phyloP scores from a whole-genome alignment of 352 stramenopile genomes.

The Phytophthora pini region DNA sequence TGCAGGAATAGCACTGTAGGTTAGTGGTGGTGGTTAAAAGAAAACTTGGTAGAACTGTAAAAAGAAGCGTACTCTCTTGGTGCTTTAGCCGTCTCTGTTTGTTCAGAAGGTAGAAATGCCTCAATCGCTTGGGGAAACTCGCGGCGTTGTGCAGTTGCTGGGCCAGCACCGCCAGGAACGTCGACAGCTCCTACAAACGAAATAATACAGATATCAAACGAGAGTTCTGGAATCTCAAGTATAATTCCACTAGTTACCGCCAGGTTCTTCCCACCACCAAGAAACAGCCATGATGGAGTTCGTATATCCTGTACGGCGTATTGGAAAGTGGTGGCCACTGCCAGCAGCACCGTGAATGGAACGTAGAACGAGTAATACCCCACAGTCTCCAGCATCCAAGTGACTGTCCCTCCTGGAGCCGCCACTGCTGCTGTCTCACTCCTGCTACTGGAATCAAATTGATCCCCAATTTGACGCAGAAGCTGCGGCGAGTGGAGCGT shows the following conservation, averaged over 20 bases:
- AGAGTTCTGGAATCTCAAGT: too few relatives aligned
- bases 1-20: conserved; percentile 20
- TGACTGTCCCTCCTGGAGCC: too few relatives aligned
- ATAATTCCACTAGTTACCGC: conserved; percentile 33
- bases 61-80: conserved; percentile 39
- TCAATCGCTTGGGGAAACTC: conserved; percentile 31
- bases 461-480: conserved; percentile 22
- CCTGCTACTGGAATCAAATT: neutral
- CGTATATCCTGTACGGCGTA: conserved; percentile 9
- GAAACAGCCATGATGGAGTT: conserved; percentile 30
- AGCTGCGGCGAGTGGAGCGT: conserved; percentile 24
- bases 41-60: neutral
- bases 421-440: neutral
- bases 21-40: neutral
- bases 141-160: conserved; percentile 42
- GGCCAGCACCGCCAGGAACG: conserved; percentile 45
- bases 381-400: conserved; percentile 14
- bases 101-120: conserved; percentile 31
- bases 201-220: neutral
- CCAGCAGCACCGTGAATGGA: conserved; percentile 30
- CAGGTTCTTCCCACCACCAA: conserved; percentile 38
- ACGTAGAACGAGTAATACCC: conserved; percentile 35
- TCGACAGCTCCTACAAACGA: conserved; percentile 44
- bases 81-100: conserved; percentile 29
- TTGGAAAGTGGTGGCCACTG: conserved; percentile 23